Conservation (phyloP, 306 rosid species). For the Rosa multiflora region DNA sequence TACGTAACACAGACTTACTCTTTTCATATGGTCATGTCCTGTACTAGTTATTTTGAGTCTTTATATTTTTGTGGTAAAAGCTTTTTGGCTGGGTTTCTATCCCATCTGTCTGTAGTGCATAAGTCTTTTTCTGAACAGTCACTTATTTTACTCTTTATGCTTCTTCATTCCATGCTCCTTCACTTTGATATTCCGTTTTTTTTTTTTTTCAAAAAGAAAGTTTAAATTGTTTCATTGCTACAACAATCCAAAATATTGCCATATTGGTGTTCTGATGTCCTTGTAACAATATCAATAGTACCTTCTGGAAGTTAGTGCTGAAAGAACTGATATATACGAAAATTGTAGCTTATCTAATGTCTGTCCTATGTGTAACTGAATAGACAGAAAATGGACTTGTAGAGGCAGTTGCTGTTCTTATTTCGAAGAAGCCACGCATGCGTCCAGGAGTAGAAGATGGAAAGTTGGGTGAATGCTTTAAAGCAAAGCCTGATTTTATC, state of each 20-base stretch:
- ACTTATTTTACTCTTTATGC: background rate
- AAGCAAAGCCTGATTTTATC: conserved; percentile 80
- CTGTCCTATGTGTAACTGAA: conserved; percentile 21
- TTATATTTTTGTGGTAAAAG: background rate
- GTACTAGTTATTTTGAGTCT: background rate
- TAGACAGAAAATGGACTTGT: conserved; percentile 93
- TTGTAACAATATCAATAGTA: conserved; percentile 1
- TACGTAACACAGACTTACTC: background rate
- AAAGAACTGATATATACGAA: conserved; percentile 17
- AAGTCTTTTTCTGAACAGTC: background rate
- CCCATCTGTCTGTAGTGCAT: background rate
- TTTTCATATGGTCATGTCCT: background rate
- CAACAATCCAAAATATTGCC: background rate
- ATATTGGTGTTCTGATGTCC: background rate
- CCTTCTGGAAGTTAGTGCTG: conserved; percentile 18
- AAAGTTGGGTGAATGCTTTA: conserved; percentile 72
- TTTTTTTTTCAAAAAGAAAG: background rate
- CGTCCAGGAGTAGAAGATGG: conserved; percentile 63
- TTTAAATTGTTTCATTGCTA: no score
- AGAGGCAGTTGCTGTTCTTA: conserved; percentile 84
- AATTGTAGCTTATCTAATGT: conserved; percentile 27
- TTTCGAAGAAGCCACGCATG: conserved; percentile 83
- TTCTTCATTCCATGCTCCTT: conserved; percentile 4
- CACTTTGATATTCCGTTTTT: background rate
- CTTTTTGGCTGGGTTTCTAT: background rate